A percentile compares a stretch with the other conserved stretches of the same genome.
These are phyloP conservation scores for Mucor piriformis DNA, from an alignment of 371 early-diverging fungal genomes.

Conservation along the genomic window DNA sequence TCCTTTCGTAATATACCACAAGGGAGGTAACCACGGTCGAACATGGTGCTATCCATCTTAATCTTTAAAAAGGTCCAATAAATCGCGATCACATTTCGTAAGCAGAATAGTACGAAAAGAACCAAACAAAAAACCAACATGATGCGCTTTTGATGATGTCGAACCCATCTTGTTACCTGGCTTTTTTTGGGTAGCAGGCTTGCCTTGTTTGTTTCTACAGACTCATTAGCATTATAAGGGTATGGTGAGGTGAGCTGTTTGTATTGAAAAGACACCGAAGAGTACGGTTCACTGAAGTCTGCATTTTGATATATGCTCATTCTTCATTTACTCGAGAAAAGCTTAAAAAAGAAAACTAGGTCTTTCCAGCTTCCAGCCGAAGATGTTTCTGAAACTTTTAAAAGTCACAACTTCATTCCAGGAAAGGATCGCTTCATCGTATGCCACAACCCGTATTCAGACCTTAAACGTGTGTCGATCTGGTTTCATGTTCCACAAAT, in stretches of 20 bases:
- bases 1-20: constrained; percentile 59
- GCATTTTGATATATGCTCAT: constrained; percentile 16
- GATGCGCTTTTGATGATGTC: constrained; percentile 42
- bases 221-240: constrained; percentile 25
- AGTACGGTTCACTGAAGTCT: constrained; percentile 47
- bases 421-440: too few species aligned
- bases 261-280: constrained; percentile 50
- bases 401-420: too few species aligned
- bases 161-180: constrained; percentile 29
- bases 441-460: too few species aligned
- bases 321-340: neutral
- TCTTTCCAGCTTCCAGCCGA: too few species aligned
- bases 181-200: constrained; percentile 7
- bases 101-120: constrained; percentile 33
- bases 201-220: neutral
- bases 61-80: constrained; percentile 46
- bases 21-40: constrained; percentile 53
- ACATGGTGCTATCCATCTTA: constrained; percentile 55
- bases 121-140: constrained; percentile 23
- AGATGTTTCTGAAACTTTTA: too few species aligned
- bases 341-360: too few species aligned
- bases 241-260: constrained; percentile 51
- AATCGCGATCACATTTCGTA: constrained; percentile 36
- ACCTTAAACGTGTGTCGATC: too few species aligned
- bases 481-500: too few species aligned